Base-by-base conservation (phyloP, 1,284 basidiomycete genomes). In the Boletus holoroseus region DNA sequence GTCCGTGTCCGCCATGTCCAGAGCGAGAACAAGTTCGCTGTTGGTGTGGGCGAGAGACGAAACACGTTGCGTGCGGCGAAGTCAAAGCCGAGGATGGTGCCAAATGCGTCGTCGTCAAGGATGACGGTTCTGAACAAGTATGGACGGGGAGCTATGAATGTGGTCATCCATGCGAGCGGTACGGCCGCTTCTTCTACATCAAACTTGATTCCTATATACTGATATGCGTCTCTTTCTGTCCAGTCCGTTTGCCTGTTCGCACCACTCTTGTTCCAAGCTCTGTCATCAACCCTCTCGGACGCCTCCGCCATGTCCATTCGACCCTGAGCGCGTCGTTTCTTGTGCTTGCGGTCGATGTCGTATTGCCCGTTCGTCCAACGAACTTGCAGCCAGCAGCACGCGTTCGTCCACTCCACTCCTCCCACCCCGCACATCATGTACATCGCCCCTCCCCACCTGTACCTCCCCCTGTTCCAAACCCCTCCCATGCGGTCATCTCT, bases 381-480 rank as follows among this genome's bases (percentile, higher is more conserved):
- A 60, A 59, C 71, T 47, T 36, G 67, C 35, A 59, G 67, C 22
- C n/a, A 45, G n/a, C 13, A 53, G 43, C 5, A 40, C 16, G 1
- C 41, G 12, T 0, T 37, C 34, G 2, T 13, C 55, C 2, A 27
- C 41, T 4, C 0, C 28, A 4, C 22, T 47, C 22, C 62, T 79
- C 51, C 68, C 76, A 6, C 58, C 76, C 1, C 84, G 92, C 4
- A 63, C 65, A 0, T 69, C 73, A 12, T 96, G 93, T 63, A 74
- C 79, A 2, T 82, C 84, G 12, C 83, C 83, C 2, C 82, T 95
- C 51, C 90, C 90, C 0, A 91, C 86, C 0, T 96, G 94, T 63
- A 62, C 68, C 3, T 79, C 79, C 0, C 69, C 69, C 0, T 95
- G 93, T 64, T 76, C 77, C 50, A 90, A 84, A 63, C 71, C 73